Evolutionary conservation across 306 rosid genomes (phyloP).

Genomic region (Malus asiatica): DNA sequence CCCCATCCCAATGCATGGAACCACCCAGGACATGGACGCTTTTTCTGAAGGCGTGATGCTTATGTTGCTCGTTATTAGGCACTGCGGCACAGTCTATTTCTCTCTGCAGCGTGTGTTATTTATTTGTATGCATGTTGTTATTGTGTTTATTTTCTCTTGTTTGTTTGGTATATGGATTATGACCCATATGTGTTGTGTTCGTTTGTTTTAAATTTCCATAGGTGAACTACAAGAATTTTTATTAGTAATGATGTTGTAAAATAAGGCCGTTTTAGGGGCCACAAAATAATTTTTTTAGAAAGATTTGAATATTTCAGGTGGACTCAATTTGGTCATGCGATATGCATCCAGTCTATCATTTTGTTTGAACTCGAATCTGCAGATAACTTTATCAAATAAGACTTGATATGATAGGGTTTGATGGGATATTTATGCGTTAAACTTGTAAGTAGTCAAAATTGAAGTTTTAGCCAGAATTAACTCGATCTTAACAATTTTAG

Average conservation of each 20-base stretch:
- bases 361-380: background rate
- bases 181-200: background rate
- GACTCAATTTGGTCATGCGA: background rate
- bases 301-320: background rate
- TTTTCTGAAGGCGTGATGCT: slow-evolving; percentile 9
- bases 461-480: background rate
- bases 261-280: background rate
- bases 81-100: background rate
- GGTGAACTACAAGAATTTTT: background rate
- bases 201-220: background rate
- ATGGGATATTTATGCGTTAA: background rate
- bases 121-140: background rate
- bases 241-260: background rate
- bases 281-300: no score
- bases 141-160: background rate
- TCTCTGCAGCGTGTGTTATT: background rate
- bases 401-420: background rate
- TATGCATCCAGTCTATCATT: background rate
- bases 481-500: background rate
- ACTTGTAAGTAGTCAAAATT: background rate
- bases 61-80: background rate
- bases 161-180: background rate
- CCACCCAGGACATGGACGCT: slow-evolving; percentile 21
- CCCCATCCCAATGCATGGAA: slow-evolving; percentile 2
- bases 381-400: background rate